Base-by-base conservation (phyloP, 2,329 filamentous ascomycete species). In the Thermoascus crustaceus region DNA sequence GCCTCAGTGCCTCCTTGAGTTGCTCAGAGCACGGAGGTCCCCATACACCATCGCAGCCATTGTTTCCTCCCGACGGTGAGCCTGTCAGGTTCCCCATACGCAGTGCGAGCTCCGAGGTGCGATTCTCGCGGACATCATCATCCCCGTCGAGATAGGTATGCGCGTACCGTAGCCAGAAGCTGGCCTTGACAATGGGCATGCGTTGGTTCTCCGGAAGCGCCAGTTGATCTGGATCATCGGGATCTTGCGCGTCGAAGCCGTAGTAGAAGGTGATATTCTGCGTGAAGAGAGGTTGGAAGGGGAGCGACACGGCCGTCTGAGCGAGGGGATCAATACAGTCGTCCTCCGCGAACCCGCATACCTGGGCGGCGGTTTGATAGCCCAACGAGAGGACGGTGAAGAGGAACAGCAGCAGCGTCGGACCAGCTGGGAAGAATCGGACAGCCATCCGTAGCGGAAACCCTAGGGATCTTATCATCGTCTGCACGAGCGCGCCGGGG, bases 1-100 rank as follows among this genome's bases (percentile, higher is more conserved):
- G 26, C 30, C 50, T 47, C n/a, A 62, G 37, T 8, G 44, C 32
- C 3, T 30, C 35, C 34, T 55, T 60, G 24, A 63, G 39, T 32
- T 57, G 50, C 4, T 35, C 33, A 2, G 58, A 57, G 39, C 59
- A 63, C 16, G 42, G 33, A 4, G 42, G 21, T 1, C 57, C 56
- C 59, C 58, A 62, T 20, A 63, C 52, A 8, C 55, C 52, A 37
- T 63, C 55, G 32, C 59, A 62, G 25, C 56, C 58, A 45, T 62
- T 60, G 30, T 55, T 60, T 4, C 26, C 31, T 2, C 57, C 57
- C 3, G 47, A 49, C 3, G 57, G 55, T 8, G 47, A 54, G n/a
- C 54, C 58, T 3, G 54, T 58, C 14, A 61, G 17, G 33, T 63
- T 62, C 1, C 57, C 58, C 10, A 62, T 44, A 7, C 58, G 57